Conservation (phyloP, 2,329 filamentous ascomycete species). For the Penicillium sp. region DNA sequence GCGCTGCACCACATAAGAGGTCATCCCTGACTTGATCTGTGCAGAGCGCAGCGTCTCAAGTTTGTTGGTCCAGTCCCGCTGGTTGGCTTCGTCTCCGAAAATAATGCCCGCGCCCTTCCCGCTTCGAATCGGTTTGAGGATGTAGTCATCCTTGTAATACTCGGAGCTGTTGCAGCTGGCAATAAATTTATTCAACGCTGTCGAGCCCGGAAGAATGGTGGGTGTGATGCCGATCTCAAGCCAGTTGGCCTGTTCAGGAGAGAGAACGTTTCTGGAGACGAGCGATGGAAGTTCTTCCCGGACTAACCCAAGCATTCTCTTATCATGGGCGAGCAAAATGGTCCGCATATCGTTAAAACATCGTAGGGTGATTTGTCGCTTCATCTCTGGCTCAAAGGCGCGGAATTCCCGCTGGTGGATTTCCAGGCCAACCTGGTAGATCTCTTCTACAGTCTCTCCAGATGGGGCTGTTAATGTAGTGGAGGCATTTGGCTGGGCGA, state of each 20-base stretch:
- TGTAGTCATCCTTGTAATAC: conserved; percentile 22
- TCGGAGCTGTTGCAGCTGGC: not conserved
- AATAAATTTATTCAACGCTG: conserved; percentile 18
- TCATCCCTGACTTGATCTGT: conserved; percentile 1
- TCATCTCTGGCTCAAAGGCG: conserved; percentile 21
- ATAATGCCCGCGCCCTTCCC: conserved; percentile 27
- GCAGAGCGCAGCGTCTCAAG: conserved; percentile 18
- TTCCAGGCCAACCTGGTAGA: conserved; percentile 30
- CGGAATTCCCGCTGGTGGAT: conserved; percentile 32
- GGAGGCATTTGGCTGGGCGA: not conserved
- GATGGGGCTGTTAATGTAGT: not conserved
- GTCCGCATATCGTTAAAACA: conserved; percentile 37
- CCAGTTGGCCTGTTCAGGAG: conserved; percentile 14
- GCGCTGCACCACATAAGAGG: conserved; percentile 24
- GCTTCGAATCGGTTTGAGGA: conserved; percentile 26
- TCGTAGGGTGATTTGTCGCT: conserved; percentile 23
- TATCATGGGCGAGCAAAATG: conserved; percentile 33
- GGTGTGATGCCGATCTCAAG: conserved; percentile 22
- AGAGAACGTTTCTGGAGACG: conserved; percentile 18
- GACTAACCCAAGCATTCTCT: conserved; percentile 36
- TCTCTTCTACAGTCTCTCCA: conserved; percentile 21
- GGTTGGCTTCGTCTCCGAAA: conserved; percentile 21
- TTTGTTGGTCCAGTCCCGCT: conserved; percentile 20
- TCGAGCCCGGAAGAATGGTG: conserved; percentile 28
- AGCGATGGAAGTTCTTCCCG: conserved; percentile 24